Percentiles rank a stretch among this genome's conserved stretches.
phyloP scores from a whole-genome alignment of 2,329 filamentous ascomycete species.

The Neofusicoccum cordaticola region DNA sequence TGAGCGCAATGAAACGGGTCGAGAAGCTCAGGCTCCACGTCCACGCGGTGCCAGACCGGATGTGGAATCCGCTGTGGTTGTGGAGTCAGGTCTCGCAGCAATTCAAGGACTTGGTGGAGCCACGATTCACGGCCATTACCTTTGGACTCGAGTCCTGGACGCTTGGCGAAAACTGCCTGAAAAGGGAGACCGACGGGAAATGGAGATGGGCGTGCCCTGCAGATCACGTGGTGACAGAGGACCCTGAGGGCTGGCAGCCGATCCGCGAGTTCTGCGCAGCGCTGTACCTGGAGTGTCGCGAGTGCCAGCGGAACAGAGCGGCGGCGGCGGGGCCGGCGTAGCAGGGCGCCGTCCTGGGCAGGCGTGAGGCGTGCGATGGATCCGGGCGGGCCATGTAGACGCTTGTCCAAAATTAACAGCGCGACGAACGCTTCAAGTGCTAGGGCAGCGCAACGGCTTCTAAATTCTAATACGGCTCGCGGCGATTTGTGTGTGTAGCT shows the following conservation, averaged over 20 bases:
- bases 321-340: neutral
- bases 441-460: neutral
- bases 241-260: conserved; percentile 19
- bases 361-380: no score
- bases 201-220: conserved; percentile 36
- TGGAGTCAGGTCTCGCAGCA: conserved; percentile 36
- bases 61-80: conserved; percentile 35
- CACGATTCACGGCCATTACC: conserved; percentile 28
- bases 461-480: neutral
- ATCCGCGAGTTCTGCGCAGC: conserved; percentile 20
- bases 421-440: neutral
- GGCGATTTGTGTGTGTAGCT: neutral
- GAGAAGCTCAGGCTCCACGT: conserved; percentile 29
- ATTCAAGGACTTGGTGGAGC: conserved; percentile 25
- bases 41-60: conserved; percentile 35
- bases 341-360: no score
- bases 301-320: conserved; percentile 8
- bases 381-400: neutral
- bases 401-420: neutral
- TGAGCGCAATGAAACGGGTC: conserved; percentile 25
- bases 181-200: conserved; percentile 24
- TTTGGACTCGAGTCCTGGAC: conserved; percentile 36
- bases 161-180: conserved; percentile 35
- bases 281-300: conserved; percentile 17
- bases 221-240: conserved; percentile 26